Conservation (phyloP, 768 basidiomycete species). For the Podaxis sp. region DNA sequence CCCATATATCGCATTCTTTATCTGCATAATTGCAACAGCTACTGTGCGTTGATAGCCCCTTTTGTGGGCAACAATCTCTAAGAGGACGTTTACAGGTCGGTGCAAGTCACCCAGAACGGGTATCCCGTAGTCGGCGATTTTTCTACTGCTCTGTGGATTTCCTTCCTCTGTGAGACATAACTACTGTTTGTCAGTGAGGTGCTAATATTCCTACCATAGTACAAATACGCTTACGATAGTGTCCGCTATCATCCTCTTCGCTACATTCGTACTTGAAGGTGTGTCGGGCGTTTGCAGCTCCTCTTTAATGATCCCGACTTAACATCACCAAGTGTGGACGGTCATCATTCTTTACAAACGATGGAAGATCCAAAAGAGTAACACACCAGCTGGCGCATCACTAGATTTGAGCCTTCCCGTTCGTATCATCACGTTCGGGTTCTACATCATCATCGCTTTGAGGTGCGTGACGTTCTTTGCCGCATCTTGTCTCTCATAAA, state of each 20-base stretch:
- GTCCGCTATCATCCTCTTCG: conserved; percentile 37
- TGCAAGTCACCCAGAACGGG: conserved; percentile 28
- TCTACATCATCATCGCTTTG: conserved; percentile 40
- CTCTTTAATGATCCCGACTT: not conserved
- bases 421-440: conserved; percentile 43
- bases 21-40: conserved; percentile 38
- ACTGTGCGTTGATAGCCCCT: conserved; percentile 25
- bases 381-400: conserved; percentile 18
- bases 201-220: conserved; percentile 24
- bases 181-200: not conserved
- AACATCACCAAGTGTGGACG: conserved; percentile 35
- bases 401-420: conserved; percentile 43
- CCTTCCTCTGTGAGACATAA: conserved; percentile 29
- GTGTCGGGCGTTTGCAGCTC: not conserved
- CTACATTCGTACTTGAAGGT: conserved; percentile 40
- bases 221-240: conserved; percentile 39
- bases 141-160: conserved; percentile 50
- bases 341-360: conserved; percentile 36
- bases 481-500: not conserved
- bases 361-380: conserved; percentile 24
- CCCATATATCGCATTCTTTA: conserved; percentile 41
- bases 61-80: not conserved
- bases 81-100: conserved; percentile 30
- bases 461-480: conserved; percentile 29
- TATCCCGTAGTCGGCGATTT: conserved; percentile 47